Percentiles rank a stretch among this genome's conserved stretches.
phyloP scores from a whole-genome alignment of 192 early-diverging fungal species.

The Podila minutissima region DNA sequence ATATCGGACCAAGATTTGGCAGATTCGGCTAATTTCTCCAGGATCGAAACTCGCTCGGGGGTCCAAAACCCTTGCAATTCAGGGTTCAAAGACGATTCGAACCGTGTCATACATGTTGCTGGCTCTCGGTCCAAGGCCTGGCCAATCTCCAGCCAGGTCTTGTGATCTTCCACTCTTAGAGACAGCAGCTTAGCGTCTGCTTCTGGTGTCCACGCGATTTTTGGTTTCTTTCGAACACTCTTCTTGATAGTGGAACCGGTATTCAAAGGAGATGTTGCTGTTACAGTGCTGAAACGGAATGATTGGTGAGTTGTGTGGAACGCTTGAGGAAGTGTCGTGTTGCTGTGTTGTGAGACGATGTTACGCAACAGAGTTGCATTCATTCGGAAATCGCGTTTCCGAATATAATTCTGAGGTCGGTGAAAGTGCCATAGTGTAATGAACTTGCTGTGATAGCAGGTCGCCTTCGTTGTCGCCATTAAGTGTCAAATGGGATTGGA shows the following conservation, averaged over 20 bases:
- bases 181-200: slow-evolving; percentile 14
- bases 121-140: slow-evolving; percentile 18
- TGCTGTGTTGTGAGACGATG: too few species aligned
- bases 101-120: slow-evolving; percentile 33
- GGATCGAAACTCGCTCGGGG: slow-evolving; percentile 2
- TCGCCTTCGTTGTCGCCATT: not conserved
- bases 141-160: slow-evolving; percentile 37
- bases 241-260: not conserved
- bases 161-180: slow-evolving; percentile 15
- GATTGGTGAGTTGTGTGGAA: too few species aligned
- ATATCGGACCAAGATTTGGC: slow-evolving; percentile 28
- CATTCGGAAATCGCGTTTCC: not conserved
- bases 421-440: not conserved
- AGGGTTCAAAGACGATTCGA: slow-evolving; percentile 28
- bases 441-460: not conserved
- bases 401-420: not conserved
- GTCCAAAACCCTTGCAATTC: slow-evolving; percentile 25
- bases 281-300: too few species aligned
- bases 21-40: slow-evolving; percentile 6
- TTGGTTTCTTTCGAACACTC: slow-evolving; percentile 7
- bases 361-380: too few species aligned
- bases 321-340: too few species aligned
- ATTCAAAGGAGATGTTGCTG: not conserved
- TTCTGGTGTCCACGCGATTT: slow-evolving; percentile 20
- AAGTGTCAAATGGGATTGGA: not conserved